These are phyloP conservation scores for Podospora bellae-mahoneyi DNA, from an alignment of 495 filamentous ascomycete genomes.

Conservation along the genomic window DNA sequence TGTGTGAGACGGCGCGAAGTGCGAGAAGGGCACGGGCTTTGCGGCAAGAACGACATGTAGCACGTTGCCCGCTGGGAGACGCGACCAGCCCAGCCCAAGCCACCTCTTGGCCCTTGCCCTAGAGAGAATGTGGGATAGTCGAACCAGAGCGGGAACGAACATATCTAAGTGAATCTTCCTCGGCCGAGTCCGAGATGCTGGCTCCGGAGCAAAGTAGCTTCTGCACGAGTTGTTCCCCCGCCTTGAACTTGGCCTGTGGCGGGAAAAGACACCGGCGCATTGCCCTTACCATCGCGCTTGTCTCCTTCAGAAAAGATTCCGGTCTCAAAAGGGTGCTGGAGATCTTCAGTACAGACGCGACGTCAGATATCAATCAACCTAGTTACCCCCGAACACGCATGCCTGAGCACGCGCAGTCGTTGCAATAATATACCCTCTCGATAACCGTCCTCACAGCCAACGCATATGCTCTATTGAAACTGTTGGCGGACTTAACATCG, in stretches of 20 bases:
- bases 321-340: neutral
- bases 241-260: conserved; percentile 14
- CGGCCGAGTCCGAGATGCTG: conserved; percentile 53
- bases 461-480: neutral
- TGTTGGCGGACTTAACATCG: neutral
- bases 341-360: neutral
- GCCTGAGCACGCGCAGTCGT: neutral
- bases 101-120: conserved; percentile 4
- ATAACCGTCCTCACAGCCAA: neutral
- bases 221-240: conserved; percentile 29
- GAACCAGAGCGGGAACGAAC: neutral
- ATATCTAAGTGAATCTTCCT: conserved; percentile 32
- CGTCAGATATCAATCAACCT: neutral
- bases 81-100: conserved; percentile 45
- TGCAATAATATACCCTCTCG: neutral
- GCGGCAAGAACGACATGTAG: conserved; percentile 39
- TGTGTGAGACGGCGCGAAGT: neutral
- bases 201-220: conserved; percentile 53
- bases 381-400: conserved; percentile 3
- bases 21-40: conserved; percentile 29
- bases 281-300: conserved; percentile 55
- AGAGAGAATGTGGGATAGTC: neutral
- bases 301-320: conserved; percentile 55
- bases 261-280: conserved; percentile 32
- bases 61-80: conserved; percentile 40